phyloP scores from a whole-genome alignment of 345 rosid species.

The Geranium rotundifolium region DNA sequence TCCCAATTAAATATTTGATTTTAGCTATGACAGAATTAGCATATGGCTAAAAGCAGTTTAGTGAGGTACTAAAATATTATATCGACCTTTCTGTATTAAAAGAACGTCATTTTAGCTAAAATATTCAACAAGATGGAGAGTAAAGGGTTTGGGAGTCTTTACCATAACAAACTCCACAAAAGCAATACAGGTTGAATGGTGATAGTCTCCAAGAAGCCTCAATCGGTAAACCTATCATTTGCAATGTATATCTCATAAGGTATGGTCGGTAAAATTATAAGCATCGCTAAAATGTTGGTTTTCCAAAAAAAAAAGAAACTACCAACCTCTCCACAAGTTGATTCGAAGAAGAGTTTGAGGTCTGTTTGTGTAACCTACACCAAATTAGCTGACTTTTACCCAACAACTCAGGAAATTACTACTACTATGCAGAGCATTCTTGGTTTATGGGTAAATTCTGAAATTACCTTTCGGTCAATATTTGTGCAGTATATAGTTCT shows the following conservation, averaged over 20 bases:
- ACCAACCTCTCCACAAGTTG: conserved; percentile 81
- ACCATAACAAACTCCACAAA: conserved; percentile 90
- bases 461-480: conserved; percentile 1
- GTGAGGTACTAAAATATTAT: too few species aligned
- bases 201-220: conserved; percentile 90
- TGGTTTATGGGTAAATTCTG: conserved; percentile 4
- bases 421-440: conserved; percentile 22
- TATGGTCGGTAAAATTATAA: conserved; percentile 1
- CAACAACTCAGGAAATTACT: neutral
- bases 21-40: too few species aligned
- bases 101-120: too few species aligned
- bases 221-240: conserved; percentile 63
- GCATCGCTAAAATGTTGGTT: neutral
- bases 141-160: neutral
- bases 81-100: too few species aligned
- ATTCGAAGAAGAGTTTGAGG: conserved; percentile 72
- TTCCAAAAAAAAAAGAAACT: conserved; percentile 1
- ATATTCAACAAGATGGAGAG: too few species aligned
- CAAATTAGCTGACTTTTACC: conserved; percentile 9
- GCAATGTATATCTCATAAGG: neutral
- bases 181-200: conserved; percentile 88
- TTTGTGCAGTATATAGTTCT: conserved; percentile 96
- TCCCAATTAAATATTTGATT: too few species aligned
- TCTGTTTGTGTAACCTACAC: conserved; percentile 74
- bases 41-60: too few species aligned